phyloP scores from a whole-genome alignment of 1,139 yeast species.

The Blastobotrys arbuscula region DNA sequence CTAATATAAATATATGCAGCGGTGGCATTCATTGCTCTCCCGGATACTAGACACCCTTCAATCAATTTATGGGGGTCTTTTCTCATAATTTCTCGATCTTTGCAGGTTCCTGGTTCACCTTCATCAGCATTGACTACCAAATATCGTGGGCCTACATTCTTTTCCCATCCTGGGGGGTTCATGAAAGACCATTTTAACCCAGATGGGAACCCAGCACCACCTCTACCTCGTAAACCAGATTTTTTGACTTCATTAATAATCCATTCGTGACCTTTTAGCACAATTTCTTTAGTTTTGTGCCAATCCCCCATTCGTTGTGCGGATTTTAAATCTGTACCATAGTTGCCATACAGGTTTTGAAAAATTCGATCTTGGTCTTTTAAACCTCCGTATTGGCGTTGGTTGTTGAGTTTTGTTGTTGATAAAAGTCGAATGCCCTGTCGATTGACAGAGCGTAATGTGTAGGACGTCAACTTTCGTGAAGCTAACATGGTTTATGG shows the following conservation, averaged over 20 bases:
- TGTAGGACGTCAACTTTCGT: not conserved
- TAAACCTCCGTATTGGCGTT: slow-evolving; percentile 67
- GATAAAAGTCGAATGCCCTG: not conserved
- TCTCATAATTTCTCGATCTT: slow-evolving; percentile 82
- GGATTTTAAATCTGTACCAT: slow-evolving; percentile 68
- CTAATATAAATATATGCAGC: slow-evolving; percentile 87
- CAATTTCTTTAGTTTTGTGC: slow-evolving; percentile 82
- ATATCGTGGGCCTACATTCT: slow-evolving; percentile 77
- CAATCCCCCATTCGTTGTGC: slow-evolving; percentile 82
- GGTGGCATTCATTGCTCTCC: slow-evolving; percentile 88
- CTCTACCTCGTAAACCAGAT: slow-evolving; percentile 84
- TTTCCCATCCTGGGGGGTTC: slow-evolving; percentile 95
- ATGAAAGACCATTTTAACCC: slow-evolving; percentile 89
- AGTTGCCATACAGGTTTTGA: slow-evolving; percentile 71
- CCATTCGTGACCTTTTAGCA: slow-evolving; percentile 81
- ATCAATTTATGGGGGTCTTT: slow-evolving; percentile 87
- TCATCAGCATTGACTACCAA: slow-evolving; percentile 88
- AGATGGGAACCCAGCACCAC: slow-evolving; percentile 90
- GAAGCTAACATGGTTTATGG: not conserved
- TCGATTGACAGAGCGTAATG: not conserved
- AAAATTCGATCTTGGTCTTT: slow-evolving; percentile 80
- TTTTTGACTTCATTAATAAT: slow-evolving; percentile 79
- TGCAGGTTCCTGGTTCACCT: slow-evolving; percentile 92
- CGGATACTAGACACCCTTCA: slow-evolving; percentile 82
- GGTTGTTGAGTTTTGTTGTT: not conserved